phyloP scores from a whole-genome alignment of 1,284 basidiomycete genomes.

The Trametes pubescens region DNA sequence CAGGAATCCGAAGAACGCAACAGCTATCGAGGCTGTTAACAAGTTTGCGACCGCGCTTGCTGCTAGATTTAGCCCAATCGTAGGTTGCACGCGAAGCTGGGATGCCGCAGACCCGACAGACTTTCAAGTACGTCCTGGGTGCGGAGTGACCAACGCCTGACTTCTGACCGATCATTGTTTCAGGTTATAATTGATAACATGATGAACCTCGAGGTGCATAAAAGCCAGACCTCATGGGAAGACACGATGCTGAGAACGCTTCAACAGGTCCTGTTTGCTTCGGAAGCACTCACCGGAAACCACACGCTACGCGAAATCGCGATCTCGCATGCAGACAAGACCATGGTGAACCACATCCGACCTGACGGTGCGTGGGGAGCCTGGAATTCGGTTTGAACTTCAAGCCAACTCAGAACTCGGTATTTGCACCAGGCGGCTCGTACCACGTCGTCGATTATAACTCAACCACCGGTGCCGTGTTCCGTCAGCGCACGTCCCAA shows the following conservation, averaged over 20 bases:
- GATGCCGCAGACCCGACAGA: slow-evolving; percentile 61
- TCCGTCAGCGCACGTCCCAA: slow-evolving; percentile 62
- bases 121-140: slow-evolving; percentile 52
- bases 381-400: neutral
- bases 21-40: slow-evolving; percentile 48
- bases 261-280: slow-evolving; percentile 58
- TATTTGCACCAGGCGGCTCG: slow-evolving; percentile 53
- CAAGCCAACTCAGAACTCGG: neutral
- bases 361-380: slow-evolving; percentile 55
- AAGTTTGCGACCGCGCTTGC: slow-evolving; percentile 51
- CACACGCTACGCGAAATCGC: slow-evolving; percentile 66
- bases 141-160: neutral
- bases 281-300: slow-evolving; percentile 64
- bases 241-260: neutral
- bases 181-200: slow-evolving; percentile 80
- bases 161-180: neutral
- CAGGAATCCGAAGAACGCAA: slow-evolving; percentile 49
- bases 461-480: slow-evolving; percentile 65
- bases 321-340: slow-evolving; percentile 69
- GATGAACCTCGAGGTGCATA: slow-evolving; percentile 71
- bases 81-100: slow-evolving; percentile 63
- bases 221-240: neutral
- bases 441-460: slow-evolving; percentile 78
- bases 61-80: slow-evolving; percentile 49
- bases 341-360: slow-evolving; percentile 71